These are phyloP conservation scores for Pisolithus tinctorius DNA, from an alignment of 768 basidiomycete genomes.

Conservation along the genomic window DNA sequence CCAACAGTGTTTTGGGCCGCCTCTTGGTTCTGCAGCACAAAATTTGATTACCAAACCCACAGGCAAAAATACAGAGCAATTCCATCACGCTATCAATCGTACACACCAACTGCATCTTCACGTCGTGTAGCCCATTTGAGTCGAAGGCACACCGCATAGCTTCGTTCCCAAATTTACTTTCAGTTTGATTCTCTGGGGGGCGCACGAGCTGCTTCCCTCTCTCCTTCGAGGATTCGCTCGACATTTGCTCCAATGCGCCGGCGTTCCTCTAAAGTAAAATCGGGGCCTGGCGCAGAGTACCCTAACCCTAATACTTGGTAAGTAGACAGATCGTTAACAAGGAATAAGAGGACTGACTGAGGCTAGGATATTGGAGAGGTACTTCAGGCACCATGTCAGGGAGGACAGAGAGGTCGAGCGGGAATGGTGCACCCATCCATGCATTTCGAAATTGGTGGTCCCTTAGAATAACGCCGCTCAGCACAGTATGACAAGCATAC, in stretches of 20 bases:
- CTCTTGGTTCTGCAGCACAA: no score
- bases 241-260: conserved; percentile 53
- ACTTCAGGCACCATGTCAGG: conserved; percentile 43
- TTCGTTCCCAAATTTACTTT: neutral
- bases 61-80: no score
- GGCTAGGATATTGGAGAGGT: conserved; percentile 63
- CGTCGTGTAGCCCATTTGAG: no score
- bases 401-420: conserved; percentile 54
- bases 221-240: conserved; percentile 49
- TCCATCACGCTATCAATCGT: no score
- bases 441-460: conserved; percentile 67
- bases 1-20: no score
- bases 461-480: conserved; percentile 24
- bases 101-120: no score
- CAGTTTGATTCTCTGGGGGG: conserved; percentile 28
- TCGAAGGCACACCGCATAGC: neutral
- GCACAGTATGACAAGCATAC: no score
- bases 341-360: conserved; percentile 32
- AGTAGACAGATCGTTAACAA: no score
- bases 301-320: conserved; percentile 46
- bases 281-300: conserved; percentile 49
- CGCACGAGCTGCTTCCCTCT: conserved; percentile 65
- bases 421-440: conserved; percentile 69
- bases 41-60: no score
- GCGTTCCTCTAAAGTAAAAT: conserved; percentile 56